Evolutionary conservation across 1,139 yeast species (phyloP).

Genomic region (Pichia sp.): DNA sequence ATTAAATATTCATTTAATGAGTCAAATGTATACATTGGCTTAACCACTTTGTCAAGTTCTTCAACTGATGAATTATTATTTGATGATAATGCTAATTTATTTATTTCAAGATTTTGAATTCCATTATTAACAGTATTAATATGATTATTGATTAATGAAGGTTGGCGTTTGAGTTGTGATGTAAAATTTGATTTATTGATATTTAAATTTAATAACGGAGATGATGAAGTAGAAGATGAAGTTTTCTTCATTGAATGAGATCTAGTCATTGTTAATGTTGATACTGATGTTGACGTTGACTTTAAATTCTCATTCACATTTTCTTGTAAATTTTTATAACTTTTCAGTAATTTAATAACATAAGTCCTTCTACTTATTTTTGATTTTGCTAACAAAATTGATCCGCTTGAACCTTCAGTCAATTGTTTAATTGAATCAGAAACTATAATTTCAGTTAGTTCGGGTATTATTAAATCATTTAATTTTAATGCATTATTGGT

Average conservation of each 20-base stretch:
- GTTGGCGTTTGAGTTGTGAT: neutral
- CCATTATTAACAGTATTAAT: neutral
- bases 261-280: neutral
- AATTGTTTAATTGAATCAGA: constrained; percentile 8
- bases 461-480: constrained; percentile 4
- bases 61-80: neutral
- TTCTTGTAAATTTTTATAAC: too few relatives aligned
- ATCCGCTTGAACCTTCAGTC: constrained; percentile 28
- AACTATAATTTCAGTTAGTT: constrained; percentile 4
- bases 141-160: neutral
- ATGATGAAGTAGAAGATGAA: too few relatives aligned
- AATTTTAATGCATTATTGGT: constrained; percentile 1
- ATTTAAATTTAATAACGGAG: neutral
- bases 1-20: constrained; percentile 26
- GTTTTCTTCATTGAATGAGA: neutral
- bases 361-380: constrained; percentile 8
- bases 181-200: neutral
- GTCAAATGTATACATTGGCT: constrained; percentile 17
- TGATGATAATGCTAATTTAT: neutral
- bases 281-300: neutral
- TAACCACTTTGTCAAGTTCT: too few relatives aligned
- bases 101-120: too few relatives aligned
- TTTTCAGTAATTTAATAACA: constrained; percentile 15
- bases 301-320: too few relatives aligned
- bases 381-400: constrained; percentile 18